A percentile compares a stretch with the other conserved stretches of the same genome.
Evolutionary conservation across 768 basidiomycete species (phyloP).

Genomic region (Tephrocybe sp.): DNA sequence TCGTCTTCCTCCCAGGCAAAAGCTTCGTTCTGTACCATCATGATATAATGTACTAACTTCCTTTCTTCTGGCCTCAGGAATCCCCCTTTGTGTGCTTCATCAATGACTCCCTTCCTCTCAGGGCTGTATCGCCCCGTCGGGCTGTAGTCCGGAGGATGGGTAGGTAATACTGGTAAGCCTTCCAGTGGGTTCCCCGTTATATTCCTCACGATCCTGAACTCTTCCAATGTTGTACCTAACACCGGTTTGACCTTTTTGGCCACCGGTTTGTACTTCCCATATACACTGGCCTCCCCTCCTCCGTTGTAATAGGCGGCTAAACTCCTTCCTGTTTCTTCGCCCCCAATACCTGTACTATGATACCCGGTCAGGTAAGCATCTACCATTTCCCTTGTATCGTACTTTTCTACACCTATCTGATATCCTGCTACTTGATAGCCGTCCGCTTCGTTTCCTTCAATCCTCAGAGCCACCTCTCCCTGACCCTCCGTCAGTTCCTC

Average conservation of each 20-base stretch:
- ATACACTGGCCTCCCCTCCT: too few species aligned
- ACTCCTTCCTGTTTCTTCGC: constrained; percentile 18
- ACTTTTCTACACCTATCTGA: background rate
- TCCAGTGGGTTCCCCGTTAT: constrained; percentile 18
- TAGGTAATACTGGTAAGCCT: constrained; percentile 11
- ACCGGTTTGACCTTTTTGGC: constrained; percentile 19
- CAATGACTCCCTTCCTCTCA: constrained; percentile 16
- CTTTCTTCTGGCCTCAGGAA: constrained; percentile 34
- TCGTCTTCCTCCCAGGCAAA: too few species aligned
- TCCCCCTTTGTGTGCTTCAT: constrained; percentile 7
- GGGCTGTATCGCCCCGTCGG: constrained; percentile 21
- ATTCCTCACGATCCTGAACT: constrained; percentile 17
- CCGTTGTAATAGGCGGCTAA: too few species aligned
- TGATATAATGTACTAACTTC: constrained; percentile 29
- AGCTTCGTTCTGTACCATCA: too few species aligned
- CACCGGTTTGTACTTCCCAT: too few species aligned
- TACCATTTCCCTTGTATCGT: background rate
- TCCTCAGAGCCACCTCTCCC: background rate
- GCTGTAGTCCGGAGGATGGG: constrained; percentile 13
- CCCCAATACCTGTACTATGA: background rate
- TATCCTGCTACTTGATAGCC: background rate
- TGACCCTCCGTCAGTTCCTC: background rate
- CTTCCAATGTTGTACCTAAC: constrained; percentile 7
- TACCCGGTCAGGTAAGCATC: background rate
- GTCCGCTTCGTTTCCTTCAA: background rate